phyloP scores from a whole-genome alignment of 208 protist species.

The Wallacemonas sp. region DNA sequence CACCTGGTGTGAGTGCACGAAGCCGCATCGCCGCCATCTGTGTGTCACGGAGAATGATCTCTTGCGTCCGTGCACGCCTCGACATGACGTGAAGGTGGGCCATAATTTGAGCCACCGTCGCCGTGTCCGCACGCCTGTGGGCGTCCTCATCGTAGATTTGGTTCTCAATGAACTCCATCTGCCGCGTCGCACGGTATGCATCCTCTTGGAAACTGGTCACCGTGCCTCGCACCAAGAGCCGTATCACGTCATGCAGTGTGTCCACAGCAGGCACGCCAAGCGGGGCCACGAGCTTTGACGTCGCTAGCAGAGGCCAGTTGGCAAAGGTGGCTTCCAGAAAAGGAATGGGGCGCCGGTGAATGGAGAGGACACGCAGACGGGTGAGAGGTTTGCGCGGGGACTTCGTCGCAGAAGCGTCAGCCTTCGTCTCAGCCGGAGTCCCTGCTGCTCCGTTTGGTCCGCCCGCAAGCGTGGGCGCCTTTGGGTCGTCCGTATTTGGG shows the following conservation, averaged over 20 bases:
- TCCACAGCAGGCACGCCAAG: constrained; percentile 7
- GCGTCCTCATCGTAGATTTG: constrained; percentile 28
- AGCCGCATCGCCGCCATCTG: constrained; percentile 18
- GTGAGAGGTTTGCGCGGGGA: constrained; percentile 13
- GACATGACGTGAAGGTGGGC: constrained; percentile 52
- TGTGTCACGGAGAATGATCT: constrained; percentile 48
- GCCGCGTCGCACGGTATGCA: constrained; percentile 34
- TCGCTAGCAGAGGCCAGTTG: constrained; percentile 32
- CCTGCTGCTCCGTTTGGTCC: not conserved
- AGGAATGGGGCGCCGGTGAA: constrained; percentile 46
- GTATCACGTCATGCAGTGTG: constrained; percentile 43
- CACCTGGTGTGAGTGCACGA: not conserved
- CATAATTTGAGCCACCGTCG: constrained; percentile 29
- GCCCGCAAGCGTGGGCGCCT: too few relatives aligned
- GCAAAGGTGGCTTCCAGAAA: constrained; percentile 46
- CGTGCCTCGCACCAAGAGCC: constrained; percentile 37
- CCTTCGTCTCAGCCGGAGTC: not conserved
- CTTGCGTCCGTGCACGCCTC: constrained; percentile 37
- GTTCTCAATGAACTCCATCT: constrained; percentile 52
- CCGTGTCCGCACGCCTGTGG: constrained; percentile 10
- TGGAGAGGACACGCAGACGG: constrained; percentile 51
- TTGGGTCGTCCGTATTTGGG: not conserved
- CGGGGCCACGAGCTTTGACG: not conserved
- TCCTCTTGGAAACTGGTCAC: constrained; percentile 33
- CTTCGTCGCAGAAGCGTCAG: not conserved